Percentiles rank a stretch among this genome's conserved stretches.
These are phyloP conservation scores for Babesia bovis DNA, from an alignment of 169 alveolate genomes.

Conservation along the genomic window DNA sequence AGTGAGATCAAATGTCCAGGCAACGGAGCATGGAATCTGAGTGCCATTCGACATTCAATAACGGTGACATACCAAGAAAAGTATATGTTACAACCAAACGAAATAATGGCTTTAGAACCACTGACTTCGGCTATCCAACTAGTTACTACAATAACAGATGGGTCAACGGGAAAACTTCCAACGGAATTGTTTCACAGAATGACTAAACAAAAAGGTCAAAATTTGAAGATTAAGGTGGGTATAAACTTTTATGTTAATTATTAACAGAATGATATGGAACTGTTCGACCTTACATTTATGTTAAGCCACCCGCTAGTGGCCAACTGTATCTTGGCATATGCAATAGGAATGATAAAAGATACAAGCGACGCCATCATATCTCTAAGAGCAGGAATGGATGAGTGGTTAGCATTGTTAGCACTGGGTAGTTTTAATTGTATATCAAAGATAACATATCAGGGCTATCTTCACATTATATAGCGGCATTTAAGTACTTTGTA, in stretches of 20 bases:
- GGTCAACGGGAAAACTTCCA: constrained; percentile 38
- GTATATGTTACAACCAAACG: constrained; percentile 17
- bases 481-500: constrained; percentile 40
- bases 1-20: constrained; percentile 25
- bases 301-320: constrained; percentile 51
- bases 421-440: too few species aligned
- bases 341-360: constrained; percentile 12
- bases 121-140: constrained; percentile 30
- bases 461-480: constrained; percentile 43
- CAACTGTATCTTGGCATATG: constrained; percentile 20
- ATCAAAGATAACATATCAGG: too few species aligned
- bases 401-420: constrained; percentile 52
- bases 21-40: constrained; percentile 32
- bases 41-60: constrained; percentile 57
- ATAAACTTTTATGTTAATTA: background rate
- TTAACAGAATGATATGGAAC: constrained; percentile 56
- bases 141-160: constrained; percentile 18
- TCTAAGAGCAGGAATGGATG: constrained; percentile 12
- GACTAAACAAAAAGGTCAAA: constrained; percentile 14
- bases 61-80: constrained; percentile 53
- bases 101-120: constrained; percentile 53
- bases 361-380: constrained; percentile 35
- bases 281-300: constrained; percentile 54
- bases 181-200: constrained; percentile 23
- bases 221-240: constrained; percentile 33